A percentile compares a stretch with the other conserved stretches of the same genome.
Evolutionary conservation across 2,329 filamentous ascomycete genomes (phyloP).

Genomic region (Parafenestella ontariensis): DNA sequence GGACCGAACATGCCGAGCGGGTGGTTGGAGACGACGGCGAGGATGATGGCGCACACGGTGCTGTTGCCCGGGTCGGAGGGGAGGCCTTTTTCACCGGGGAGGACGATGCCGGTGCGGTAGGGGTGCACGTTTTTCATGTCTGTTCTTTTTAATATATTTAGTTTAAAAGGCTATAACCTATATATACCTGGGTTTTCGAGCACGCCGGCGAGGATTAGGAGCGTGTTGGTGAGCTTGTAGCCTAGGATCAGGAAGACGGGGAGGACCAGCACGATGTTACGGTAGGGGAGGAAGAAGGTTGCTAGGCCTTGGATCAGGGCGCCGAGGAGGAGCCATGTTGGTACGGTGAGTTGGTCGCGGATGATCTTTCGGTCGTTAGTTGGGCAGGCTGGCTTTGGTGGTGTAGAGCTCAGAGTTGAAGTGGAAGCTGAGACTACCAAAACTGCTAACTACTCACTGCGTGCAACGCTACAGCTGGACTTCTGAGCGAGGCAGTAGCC

Average conservation of each 20-base stretch:
- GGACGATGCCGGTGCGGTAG: conserved; percentile 3
- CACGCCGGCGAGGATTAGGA: background rate
- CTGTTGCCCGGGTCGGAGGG: background rate
- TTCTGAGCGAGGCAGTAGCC: background rate
- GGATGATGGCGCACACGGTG: conserved; percentile 13
- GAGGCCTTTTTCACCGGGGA: conserved; percentile 8
- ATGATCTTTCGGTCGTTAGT: background rate
- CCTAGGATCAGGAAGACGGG: conserved; percentile 10
- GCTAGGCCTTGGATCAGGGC: conserved; percentile 9
- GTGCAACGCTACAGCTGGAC: background rate
- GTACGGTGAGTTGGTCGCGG: conserved; percentile 12
- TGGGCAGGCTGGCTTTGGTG: background rate
- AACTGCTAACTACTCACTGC: background rate
- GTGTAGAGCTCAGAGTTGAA: background rate
- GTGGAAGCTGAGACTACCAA: background rate
- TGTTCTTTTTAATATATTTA: too few species aligned
- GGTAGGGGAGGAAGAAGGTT: conserved; percentile 10
- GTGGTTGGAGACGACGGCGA: conserved; percentile 12
- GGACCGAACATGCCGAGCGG: conserved; percentile 16
- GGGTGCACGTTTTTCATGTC: conserved; percentile 4
- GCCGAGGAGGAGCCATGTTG: conserved; percentile 14
- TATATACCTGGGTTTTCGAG: background rate
- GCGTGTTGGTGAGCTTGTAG: conserved; percentile 9
- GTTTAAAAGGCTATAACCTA: too few species aligned
- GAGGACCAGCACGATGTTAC: conserved; percentile 15